Conservation (phyloP, 176 grass and related monocot species). For the Cymbopogon citratus region DNA sequence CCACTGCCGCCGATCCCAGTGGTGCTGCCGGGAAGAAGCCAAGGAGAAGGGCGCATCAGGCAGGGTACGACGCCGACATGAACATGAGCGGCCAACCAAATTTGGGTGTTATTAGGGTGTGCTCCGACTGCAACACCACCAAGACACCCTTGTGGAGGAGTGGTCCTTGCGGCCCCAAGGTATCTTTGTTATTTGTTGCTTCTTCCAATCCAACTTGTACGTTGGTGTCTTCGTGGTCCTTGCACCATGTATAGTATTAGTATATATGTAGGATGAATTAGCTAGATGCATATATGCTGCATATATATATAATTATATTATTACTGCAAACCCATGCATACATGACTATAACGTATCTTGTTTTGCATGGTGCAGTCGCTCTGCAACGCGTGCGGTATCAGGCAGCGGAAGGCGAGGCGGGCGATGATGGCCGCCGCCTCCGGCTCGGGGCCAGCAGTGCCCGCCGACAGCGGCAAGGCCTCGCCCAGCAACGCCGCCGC, state of each 20-base stretch:
- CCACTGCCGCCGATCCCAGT: constrained; percentile 30
- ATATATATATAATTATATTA: neutral
- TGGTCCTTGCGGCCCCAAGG: constrained; percentile 96
- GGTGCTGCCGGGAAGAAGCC: constrained; percentile 43
- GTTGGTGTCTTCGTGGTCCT: neutral
- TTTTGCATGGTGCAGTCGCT: constrained; percentile 81
- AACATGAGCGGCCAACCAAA: constrained; percentile 26
- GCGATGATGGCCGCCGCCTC: constrained; percentile 50
- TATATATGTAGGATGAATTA: too few species aligned
- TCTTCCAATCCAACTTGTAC: neutral
- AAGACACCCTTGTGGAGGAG: constrained; percentile 98
- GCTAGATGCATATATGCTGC: neutral
- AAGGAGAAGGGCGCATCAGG: constrained; percentile 33
- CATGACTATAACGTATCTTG: neutral
- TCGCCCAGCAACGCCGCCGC: neutral
- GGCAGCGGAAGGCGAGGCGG: constrained; percentile 88
- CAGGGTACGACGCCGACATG: constrained; percentile 13
- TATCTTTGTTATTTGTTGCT: constrained; percentile 7
- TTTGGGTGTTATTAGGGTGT: constrained; percentile 70
- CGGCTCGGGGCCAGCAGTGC: neutral
- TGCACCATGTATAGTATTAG: neutral
- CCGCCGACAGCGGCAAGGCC: constrained; percentile 2
- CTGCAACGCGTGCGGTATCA: constrained; percentile 95
- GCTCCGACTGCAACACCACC: constrained; percentile 95
- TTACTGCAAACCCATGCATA: neutral